A percentile compares a stretch with the other conserved stretches of the same genome.
Conservation (phyloP, 2,329 filamentous ascomycete genomes). For the Diaporthe aspalathi region DNA sequence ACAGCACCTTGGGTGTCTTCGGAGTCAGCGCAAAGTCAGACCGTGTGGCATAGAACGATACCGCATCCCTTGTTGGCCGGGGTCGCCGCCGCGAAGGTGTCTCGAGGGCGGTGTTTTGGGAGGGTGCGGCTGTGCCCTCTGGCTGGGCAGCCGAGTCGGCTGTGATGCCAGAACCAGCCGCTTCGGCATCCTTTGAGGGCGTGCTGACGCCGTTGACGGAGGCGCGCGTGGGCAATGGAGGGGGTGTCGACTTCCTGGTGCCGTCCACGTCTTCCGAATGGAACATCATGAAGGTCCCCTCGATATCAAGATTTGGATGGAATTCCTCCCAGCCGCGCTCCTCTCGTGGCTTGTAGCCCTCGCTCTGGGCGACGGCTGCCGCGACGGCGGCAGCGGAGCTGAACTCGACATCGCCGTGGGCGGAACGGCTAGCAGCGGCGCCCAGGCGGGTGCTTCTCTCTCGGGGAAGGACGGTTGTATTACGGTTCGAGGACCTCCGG, state of each 20-base stretch:
- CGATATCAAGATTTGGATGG: constrained; percentile 93
- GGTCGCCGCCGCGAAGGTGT: constrained; percentile 58
- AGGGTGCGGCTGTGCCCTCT: constrained; percentile 46
- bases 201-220: constrained; percentile 55
- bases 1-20: constrained; percentile 73
- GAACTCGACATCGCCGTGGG: constrained; percentile 74
- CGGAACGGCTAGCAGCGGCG: constrained; percentile 59
- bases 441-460: constrained; percentile 69
- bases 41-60: constrained; percentile 65
- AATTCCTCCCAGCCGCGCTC: constrained; percentile 98
- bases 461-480: constrained; percentile 62
- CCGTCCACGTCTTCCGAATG: constrained; percentile 88
- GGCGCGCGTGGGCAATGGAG: constrained; percentile 40
- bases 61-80: constrained; percentile 62
- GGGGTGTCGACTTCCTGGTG: constrained; percentile 61
- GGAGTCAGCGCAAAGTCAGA: constrained; percentile 58
- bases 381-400: constrained; percentile 90
- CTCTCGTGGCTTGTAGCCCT: constrained; percentile 97
- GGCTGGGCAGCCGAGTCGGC: constrained; percentile 55
- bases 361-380: constrained; percentile 87
- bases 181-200: constrained; percentile 59
- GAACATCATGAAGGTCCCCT: constrained; percentile 81
- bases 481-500: constrained; percentile 59
- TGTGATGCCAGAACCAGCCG: constrained; percentile 46
- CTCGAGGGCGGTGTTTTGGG: constrained; percentile 43